A percentile compares a stretch with the other conserved stretches of the same genome.
These are phyloP conservation scores for Cyclotella baltica DNA, from an alignment of 108 stramenopile genomes.

Conservation along the genomic window DNA sequence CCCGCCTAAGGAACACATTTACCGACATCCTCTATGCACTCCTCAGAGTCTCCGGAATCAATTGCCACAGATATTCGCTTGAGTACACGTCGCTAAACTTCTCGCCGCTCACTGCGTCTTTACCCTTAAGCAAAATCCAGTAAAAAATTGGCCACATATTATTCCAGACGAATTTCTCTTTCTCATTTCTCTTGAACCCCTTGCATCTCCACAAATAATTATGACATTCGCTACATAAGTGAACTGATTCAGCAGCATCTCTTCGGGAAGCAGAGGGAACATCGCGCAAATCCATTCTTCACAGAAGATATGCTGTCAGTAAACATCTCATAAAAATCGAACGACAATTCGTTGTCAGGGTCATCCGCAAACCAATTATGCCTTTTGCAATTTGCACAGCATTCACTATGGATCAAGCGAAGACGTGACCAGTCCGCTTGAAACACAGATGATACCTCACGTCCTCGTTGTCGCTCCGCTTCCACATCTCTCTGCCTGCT, in stretches of 20 bases:
- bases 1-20: neutral
- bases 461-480: neutral
- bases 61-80: neutral
- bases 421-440: neutral
- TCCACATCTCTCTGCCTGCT: neutral
- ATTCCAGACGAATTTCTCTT: neutral
- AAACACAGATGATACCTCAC: no score
- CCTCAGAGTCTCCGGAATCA: neutral
- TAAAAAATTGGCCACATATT: neutral
- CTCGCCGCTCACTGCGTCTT: neutral
- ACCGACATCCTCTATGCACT: neutral
- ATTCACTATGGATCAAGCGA: neutral
- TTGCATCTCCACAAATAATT: neutral
- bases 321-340: neutral
- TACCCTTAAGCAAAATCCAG: neutral
- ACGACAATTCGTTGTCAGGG: neutral
- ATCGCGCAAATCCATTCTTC: neutral
- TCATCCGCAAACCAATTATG: neutral
- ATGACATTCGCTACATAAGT: neutral
- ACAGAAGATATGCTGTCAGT: neutral
- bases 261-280: neutral
- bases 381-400: neutral
- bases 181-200: neutral
- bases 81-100: neutral
- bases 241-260: neutral